Percentiles rank a stretch among this genome's conserved stretches.
Evolutionary conservation across 2,329 filamentous ascomycete genomes (phyloP).

Genomic region (Didymellaceae sp.): DNA sequence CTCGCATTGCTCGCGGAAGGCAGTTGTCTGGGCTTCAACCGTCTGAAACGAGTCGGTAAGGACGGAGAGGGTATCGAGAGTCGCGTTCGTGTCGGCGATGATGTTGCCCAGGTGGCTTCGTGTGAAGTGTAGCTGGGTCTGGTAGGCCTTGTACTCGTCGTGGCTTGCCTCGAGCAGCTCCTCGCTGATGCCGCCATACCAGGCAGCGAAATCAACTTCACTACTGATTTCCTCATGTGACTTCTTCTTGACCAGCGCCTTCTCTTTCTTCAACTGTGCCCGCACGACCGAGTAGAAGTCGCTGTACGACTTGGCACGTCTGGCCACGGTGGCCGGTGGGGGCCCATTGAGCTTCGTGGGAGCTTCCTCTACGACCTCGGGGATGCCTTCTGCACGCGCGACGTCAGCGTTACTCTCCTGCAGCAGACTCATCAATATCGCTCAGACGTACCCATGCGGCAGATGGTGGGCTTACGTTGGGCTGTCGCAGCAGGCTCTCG

Average conservation of each 20-base stretch:
- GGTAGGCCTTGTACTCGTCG: conserved; percentile 82
- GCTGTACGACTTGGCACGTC: conserved; percentile 78
- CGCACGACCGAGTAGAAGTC: conserved; percentile 73
- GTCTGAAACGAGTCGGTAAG: conserved; percentile 85
- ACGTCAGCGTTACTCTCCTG: conserved; percentile 63
- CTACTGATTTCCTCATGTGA: conserved; percentile 57
- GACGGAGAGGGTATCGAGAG: conserved; percentile 76
- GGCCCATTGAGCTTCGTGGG: conserved; percentile 62
- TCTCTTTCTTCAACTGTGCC: conserved; percentile 63
- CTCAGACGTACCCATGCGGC: conserved; percentile 37
- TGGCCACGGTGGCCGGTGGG: conserved; percentile 68
- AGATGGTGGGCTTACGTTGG: conserved; percentile 53
- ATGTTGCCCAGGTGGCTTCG: conserved; percentile 82
- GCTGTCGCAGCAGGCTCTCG: conserved; percentile 69
- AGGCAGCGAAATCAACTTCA: conserved; percentile 64
- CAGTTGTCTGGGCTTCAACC: conserved; percentile 89
- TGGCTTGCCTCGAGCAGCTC: conserved; percentile 82
- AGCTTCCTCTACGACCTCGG: conserved; percentile 64
- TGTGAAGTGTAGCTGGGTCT: conserved; percentile 80
- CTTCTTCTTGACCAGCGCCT: conserved; percentile 46
- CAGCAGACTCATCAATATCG: conserved; percentile 51
- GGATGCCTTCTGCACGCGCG: conserved; percentile 62
- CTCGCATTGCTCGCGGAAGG: conserved; percentile 91
- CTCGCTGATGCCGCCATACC: conserved; percentile 66
- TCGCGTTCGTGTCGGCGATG: conserved; percentile 75